Evolutionary conservation across 164 flowering plant species (phyloP).

Genomic region (Santalum album): DNA sequence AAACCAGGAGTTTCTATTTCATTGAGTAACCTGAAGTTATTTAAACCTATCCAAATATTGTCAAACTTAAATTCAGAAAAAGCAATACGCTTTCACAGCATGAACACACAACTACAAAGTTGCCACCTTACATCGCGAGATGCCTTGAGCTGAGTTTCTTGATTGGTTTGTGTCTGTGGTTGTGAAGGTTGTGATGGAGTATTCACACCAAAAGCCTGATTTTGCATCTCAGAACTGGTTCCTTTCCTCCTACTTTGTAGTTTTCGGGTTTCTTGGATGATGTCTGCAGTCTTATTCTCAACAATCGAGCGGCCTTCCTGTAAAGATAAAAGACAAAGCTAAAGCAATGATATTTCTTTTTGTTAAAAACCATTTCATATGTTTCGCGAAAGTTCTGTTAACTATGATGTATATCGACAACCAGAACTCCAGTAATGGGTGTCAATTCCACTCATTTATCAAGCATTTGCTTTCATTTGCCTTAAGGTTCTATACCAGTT

Average conservation of each 20-base stretch:
- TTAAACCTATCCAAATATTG: too few species aligned
- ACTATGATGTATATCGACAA: too few species aligned
- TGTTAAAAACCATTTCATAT: too few species aligned
- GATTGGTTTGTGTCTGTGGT: constrained; percentile 38
- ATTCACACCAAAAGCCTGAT: constrained; percentile 19
- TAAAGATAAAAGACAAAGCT: not conserved
- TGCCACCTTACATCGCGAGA: constrained; percentile 99
- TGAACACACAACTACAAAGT: constrained; percentile 31
- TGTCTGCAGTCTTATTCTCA: constrained; percentile 73
- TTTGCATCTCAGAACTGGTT: constrained; percentile 21
- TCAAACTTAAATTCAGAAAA: too few species aligned
- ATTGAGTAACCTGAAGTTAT: too few species aligned
- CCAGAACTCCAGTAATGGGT: too few species aligned
- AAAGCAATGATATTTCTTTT: not conserved
- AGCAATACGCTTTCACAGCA: constrained; percentile 9
- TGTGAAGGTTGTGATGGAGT: constrained; percentile 19
- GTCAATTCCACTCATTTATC: too few species aligned
- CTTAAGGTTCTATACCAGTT: too few species aligned
- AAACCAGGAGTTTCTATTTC: too few species aligned
- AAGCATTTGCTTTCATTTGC: too few species aligned
- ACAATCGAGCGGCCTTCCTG: constrained; percentile 85
- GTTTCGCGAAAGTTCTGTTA: too few species aligned
- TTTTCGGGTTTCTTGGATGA: constrained; percentile 80
- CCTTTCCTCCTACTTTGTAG: constrained; percentile 63
- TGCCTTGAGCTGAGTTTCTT: constrained; percentile 91